These are phyloP conservation scores for Nemania diffusa DNA, from an alignment of 2,329 filamentous ascomycete genomes.

Conservation along the genomic window DNA sequence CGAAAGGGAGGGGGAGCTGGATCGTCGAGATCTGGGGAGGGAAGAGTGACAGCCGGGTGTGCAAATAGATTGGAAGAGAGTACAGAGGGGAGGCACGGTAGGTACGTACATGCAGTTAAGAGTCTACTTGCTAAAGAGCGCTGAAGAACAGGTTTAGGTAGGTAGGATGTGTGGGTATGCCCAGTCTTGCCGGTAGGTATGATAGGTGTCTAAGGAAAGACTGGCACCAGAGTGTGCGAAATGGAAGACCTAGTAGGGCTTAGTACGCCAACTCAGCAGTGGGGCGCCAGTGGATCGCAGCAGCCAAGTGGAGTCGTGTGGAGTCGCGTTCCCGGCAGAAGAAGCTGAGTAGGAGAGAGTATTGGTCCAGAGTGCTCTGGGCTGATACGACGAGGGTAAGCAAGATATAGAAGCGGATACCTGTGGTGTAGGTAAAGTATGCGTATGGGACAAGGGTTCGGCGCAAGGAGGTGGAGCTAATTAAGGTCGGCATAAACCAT, in stretches of 20 bases:
- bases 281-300: constrained; percentile 42
- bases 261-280: constrained; percentile 49
- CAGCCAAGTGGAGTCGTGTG: constrained; percentile 34
- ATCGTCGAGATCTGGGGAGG: constrained; percentile 37
- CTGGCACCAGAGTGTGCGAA: constrained; percentile 28
- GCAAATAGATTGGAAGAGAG: constrained; percentile 27
- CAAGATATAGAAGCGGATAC: constrained; percentile 28
- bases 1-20: constrained; percentile 39
- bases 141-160: constrained; percentile 27
- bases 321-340: constrained; percentile 34
- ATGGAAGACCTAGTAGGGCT: constrained; percentile 40
- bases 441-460: constrained; percentile 24
- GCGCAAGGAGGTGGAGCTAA: constrained; percentile 27
- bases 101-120: constrained; percentile 18
- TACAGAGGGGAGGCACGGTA: constrained; percentile 15
- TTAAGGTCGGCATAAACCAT: constrained; percentile 22
- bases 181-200: constrained; percentile 12
- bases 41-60: constrained; percentile 34
- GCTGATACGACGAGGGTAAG: constrained; percentile 47
- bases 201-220: constrained; percentile 11
- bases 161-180: constrained; percentile 18
- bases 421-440: background rate
- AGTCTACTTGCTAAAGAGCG: background rate
- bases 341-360: constrained; percentile 39
- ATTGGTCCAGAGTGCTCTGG: constrained; percentile 47